These are phyloP conservation scores for Lentinula guzmanii DNA, from an alignment of 768 basidiomycete genomes.

Conservation along the genomic window DNA sequence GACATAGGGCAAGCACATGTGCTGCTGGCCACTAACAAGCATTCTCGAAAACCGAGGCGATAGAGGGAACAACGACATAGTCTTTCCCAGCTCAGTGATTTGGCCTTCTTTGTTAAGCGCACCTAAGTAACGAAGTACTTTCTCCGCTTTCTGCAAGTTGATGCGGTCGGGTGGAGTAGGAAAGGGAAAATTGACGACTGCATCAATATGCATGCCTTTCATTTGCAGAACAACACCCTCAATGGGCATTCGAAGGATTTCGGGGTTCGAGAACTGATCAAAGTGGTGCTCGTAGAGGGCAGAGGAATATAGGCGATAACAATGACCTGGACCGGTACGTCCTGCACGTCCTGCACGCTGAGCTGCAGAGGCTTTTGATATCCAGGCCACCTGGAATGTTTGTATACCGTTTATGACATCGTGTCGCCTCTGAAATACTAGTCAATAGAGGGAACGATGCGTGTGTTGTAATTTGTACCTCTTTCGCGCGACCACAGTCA, in stretches of 20 bases:
- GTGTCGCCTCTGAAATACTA: slow-evolving; percentile 60
- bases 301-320: slow-evolving; percentile 95
- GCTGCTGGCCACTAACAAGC: slow-evolving; percentile 89
- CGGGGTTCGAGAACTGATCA: slow-evolving; percentile 79
- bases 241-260: slow-evolving; percentile 93
- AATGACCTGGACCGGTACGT: slow-evolving; percentile 96
- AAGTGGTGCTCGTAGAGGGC: slow-evolving; percentile 93
- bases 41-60: slow-evolving; percentile 95
- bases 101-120: slow-evolving; percentile 52
- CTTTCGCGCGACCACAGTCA: slow-evolving; percentile 92
- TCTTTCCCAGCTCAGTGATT: slow-evolving; percentile 86
- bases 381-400: slow-evolving; percentile 89
- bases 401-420: slow-evolving; percentile 81
- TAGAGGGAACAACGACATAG: slow-evolving; percentile 92
- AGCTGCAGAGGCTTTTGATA: slow-evolving; percentile 90
- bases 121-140: slow-evolving; percentile 71
- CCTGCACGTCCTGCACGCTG: slow-evolving; percentile 96
- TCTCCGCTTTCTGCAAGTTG: slow-evolving; percentile 77
- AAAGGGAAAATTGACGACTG: slow-evolving; percentile 96
- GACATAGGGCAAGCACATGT: slow-evolving; percentile 77
- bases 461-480: slow-evolving; percentile 39
- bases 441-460: not conserved
- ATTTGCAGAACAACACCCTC: slow-evolving; percentile 96
- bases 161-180: slow-evolving; percentile 88
- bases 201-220: slow-evolving; percentile 98